Base-by-base conservation (phyloP, 2,329 filamentous ascomycete genomes). In the Coniochaeta pulveracea region DNA sequence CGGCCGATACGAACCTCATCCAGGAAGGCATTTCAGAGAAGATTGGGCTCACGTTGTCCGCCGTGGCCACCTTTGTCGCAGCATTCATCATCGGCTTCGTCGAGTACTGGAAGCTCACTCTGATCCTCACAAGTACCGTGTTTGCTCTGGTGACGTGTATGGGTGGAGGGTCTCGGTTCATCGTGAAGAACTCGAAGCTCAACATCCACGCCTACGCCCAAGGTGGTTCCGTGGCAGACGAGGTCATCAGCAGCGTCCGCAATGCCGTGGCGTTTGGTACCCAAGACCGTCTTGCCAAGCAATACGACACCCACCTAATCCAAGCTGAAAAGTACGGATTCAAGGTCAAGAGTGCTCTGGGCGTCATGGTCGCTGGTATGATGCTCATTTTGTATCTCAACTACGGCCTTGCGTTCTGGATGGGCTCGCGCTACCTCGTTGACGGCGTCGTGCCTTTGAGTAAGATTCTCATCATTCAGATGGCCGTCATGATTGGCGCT, bases 1-100 rank as follows among this genome's bases (percentile, higher is more conserved):
- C 89, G 0, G 80, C 88, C 9, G 89, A 96, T 54, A 93, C 85
- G 27, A 95, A 94, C 48, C 64, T 93, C 34, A 80, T 96, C 35
- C 89, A 95, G 55, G 88, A 93, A 44, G 89, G 86, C 36, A 85
- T 98, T 28, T 93, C 85, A 0, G 85, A 93, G 55, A 94, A 94
- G 61, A 72, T 93, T 27, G 77, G 76, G 10, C 60, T 94, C 41
- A 86, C 84, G 0, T 52, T 93, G 36, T 75, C 77, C 10, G 83
- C 84, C 10, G 32, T 86, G 4, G 76, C 86, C 2, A 88, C 85
- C 7, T 96, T 96, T 49, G 60, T 93, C 35, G 78, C 88, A 0
- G 85, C 86, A 11, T 94, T 94, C 43, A 64, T 95, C 36, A 89
- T 98, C 43, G 85, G 82, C 3, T 96, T 94, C 52, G 58, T 89